Conservation (phyloP, 179 eudicot genomes). For the Corrigiola litoralis region DNA sequence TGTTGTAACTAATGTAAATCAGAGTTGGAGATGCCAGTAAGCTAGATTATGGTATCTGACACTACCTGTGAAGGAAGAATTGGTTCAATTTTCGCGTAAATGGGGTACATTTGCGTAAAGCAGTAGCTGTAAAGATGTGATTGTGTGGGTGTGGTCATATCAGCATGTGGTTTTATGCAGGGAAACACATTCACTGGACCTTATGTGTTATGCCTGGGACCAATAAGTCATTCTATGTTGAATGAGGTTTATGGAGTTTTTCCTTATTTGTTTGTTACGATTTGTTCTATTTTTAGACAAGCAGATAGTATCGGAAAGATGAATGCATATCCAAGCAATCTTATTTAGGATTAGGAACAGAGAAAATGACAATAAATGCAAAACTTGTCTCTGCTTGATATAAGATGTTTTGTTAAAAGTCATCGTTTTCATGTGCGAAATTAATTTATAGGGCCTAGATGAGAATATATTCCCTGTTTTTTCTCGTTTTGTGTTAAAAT, state of each 20-base stretch:
- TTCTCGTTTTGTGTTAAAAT: background rate
- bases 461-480: background rate
- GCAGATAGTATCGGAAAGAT: background rate
- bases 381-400: background rate
- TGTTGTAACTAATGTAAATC: too few species aligned
- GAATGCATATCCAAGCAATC: background rate
- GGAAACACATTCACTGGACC: background rate
- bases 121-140: background rate
- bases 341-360: background rate
- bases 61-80: too few species aligned
- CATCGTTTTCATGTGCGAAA: background rate
- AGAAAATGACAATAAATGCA: background rate
- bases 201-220: background rate
- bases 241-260: background rate
- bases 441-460: background rate
- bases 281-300: background rate
- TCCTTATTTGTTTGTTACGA: too few species aligned
- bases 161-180: background rate
- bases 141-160: background rate
- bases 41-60: too few species aligned
- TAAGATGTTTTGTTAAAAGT: background rate
- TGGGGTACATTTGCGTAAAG: background rate
- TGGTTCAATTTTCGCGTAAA: too few species aligned
- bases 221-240: background rate
- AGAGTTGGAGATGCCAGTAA: too few species aligned